Evolutionary conservation across 768 basidiomycete genomes (phyloP), one percentile per base, ranked within the genome.

Genomic region (Tylopilus vinaceipallidus): DNA sequence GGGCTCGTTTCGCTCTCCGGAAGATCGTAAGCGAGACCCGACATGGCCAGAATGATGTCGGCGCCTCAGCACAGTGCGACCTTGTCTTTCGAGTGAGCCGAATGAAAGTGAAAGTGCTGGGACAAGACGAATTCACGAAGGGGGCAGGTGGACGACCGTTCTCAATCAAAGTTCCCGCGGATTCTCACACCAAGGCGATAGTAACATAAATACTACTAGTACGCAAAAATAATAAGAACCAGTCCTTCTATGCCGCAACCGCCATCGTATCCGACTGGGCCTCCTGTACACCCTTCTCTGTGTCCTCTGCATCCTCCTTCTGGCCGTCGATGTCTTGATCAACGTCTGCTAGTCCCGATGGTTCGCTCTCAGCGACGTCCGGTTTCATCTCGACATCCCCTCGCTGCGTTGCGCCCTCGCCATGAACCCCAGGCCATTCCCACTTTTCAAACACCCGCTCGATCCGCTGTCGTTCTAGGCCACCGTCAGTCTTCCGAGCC

Each of bases 391-490:
- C 68, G 10, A 60, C 54, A n/a, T 70, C 66, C 42, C 24, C 52
- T 27, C 41, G 39, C 36, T 39, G 53, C 37, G 11, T 41, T 52
- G 37, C 42, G 11, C 20, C 32, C 13, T 45, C 47, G 22, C 40
- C 47, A 17, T 52, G 34, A 41, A 36, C 38, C 6, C 50, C 51
- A 19, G 64, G 47, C 86, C 86, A 88, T 16, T 61, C 72, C 86
- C 86, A 90, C 43, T 76, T 75, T 68, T 91, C 88, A 36, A 84
- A 67, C 22, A 74, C 69, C 50, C 88, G 78, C 60, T 86, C 83
- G 54, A 88, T 78, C 42, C 80, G 77, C 55, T 91, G 88, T 55
- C 88, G 73, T 61, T 90, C 88, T 35, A 89, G 36, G 19, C 84
- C 81, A 24, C 72, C 70, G 35, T 57, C 68, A 9, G 78, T 80